Evolutionary conservation across 176 grass and related monocot species (phyloP), one percentile per base, ranked within the genome.

Genomic region (Oryza officinalis): DNA sequence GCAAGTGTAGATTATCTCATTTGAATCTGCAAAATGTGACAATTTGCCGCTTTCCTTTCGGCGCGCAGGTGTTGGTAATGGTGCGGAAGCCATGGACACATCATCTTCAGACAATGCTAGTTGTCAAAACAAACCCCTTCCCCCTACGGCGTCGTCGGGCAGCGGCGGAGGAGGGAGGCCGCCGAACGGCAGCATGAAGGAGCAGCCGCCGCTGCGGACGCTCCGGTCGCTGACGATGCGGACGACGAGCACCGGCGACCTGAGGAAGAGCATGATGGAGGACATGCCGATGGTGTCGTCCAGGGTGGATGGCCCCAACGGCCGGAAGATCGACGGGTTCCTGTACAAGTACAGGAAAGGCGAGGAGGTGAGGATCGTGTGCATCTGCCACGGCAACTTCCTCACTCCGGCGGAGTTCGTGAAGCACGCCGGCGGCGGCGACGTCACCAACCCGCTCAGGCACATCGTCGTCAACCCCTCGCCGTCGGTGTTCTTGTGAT

Each of bases 271-370:
- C 60, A 94, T 99, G 97, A 85, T 92, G 88, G 97, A 96, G 67
- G 90, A 94, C 70, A 99, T 99, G 97, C 97, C 97, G 47, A 94
- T 92, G 76, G 97, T 99, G 27, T 96, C 94, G 2, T 94, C 94
- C 30, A 85, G 69, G 78, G 89, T 87, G 65, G 86, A 89, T 4
- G 88, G 93, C 2, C 80, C 90, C 60, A 87, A 90, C 40, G 91
- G 89, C 10, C 64, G 86, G 32, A 92, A 80, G 76, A 87, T 90
- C 10, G 97, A 96, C 69, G 97, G 93, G 5, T 96, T 99, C 90
- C 86, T 99, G 27, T 99, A 99, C 89, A 99, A 91, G 72, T 99
- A 92, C 75, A 52, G 75, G 76, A 92, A 94, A 43, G 91, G 88
- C 14, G 90, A 88, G 72, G 89, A 96, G 72, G 93, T 99, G 72